These are phyloP conservation scores for Streptanthus diversifolius DNA, from an alignment of 345 rosid genomes.

Conservation along the genomic window DNA sequence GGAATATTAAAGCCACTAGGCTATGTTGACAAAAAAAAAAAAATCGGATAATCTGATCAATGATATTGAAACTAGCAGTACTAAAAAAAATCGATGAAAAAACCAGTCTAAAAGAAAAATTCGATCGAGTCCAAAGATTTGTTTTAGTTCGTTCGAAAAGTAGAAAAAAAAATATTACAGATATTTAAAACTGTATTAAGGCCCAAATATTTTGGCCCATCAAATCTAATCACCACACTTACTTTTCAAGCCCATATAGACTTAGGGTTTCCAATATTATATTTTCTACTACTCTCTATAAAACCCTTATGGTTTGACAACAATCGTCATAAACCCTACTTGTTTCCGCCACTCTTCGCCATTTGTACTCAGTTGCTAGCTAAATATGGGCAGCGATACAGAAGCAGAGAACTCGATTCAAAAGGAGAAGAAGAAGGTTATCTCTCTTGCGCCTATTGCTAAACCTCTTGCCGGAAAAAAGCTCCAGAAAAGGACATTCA, in stretches of 20 bases:
- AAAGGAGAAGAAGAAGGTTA: conserved; percentile 60
- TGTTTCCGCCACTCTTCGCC: conserved; percentile 26
- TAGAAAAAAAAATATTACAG: not conserved
- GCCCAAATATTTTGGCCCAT: not conserved
- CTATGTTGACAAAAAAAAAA: no score
- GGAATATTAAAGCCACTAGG: no score
- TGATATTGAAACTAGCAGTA: no score
- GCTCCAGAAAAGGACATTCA: conserved; percentile 76
- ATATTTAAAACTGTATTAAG: no score
- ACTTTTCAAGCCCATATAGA: not conserved
- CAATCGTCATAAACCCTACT: conserved; percentile 21
- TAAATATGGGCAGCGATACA: conserved; percentile 71
- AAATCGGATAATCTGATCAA: no score
- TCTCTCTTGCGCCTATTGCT: conserved; percentile 76
- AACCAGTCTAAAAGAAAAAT: not conserved
- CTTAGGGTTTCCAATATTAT: conserved; percentile 7
- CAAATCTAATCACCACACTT: not conserved
- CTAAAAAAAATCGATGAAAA: not conserved
- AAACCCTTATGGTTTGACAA: not conserved
- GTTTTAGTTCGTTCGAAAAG: no score
- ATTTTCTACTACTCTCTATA: conserved; percentile 2
- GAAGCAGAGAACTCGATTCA: conserved; percentile 59
- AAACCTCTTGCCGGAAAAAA: conserved; percentile 93
- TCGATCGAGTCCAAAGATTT: not conserved
- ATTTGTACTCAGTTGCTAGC: not conserved